Conservation (phyloP, 2,329 filamentous ascomycete genomes). For the Verticillium albo-atrum region DNA sequence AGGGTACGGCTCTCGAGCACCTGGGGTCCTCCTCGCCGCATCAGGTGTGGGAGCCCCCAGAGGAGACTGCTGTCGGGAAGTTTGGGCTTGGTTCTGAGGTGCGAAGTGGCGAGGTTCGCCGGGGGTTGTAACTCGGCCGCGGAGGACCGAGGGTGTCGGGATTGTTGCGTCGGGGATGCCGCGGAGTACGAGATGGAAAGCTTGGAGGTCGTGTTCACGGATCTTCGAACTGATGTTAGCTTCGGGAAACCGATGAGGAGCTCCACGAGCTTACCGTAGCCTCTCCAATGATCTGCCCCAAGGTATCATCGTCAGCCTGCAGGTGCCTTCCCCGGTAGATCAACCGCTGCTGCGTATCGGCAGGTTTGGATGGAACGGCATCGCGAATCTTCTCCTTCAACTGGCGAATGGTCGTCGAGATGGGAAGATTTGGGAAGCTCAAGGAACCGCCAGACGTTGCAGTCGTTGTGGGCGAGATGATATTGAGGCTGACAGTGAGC, state of each 20-base stretch:
- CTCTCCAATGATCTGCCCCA: conserved; percentile 53
- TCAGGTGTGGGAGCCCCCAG: conserved; percentile 2
- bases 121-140: conserved; percentile 18
- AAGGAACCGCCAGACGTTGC: conserved; percentile 46
- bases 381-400: conserved; percentile 56
- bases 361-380: conserved; percentile 41
- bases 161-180: conserved; percentile 26
- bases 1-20: conserved; percentile 4
- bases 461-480: conserved; percentile 51
- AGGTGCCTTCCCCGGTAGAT: conserved; percentile 58
- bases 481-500: conserved; percentile 48
- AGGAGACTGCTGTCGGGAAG: conserved; percentile 18
- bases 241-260: neutral
- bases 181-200: conserved; percentile 49
- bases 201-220: conserved; percentile 36
- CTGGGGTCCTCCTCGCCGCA: neutral
- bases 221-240: neutral
- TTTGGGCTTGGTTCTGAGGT: neutral
- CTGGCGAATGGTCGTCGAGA: conserved; percentile 48
- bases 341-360: conserved; percentile 52
- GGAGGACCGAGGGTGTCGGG: conserved; percentile 16
- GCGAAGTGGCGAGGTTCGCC: conserved; percentile 23
- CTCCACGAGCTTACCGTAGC: conserved; percentile 39
- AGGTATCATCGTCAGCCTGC: conserved; percentile 47
- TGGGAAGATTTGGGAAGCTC: conserved; percentile 41